Evolutionary conservation across 2,329 filamentous ascomycete species (phyloP).

Genomic region (Lecanicillium sp.): DNA sequence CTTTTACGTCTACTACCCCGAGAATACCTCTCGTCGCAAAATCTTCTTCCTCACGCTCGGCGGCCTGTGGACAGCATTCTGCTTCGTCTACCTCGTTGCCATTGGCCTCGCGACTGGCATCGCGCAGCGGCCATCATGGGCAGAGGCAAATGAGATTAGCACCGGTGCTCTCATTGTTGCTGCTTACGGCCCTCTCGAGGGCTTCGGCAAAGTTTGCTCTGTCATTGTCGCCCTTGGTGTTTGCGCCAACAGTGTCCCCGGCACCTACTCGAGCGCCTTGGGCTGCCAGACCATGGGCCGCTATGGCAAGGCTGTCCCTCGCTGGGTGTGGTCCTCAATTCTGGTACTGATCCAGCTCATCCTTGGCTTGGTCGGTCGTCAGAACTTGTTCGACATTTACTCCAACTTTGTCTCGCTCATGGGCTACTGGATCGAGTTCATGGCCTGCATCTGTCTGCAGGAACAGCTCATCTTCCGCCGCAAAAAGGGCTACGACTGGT

Average conservation of each 20-base stretch:
- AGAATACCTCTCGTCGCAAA: slow-evolving; percentile 46
- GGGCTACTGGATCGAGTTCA: slow-evolving; percentile 47
- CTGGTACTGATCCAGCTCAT: slow-evolving; percentile 47
- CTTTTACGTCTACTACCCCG: slow-evolving; percentile 72
- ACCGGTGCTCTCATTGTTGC: slow-evolving; percentile 49
- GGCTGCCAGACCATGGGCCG: slow-evolving; percentile 52
- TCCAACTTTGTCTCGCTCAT: slow-evolving; percentile 46
- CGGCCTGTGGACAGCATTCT: slow-evolving; percentile 52
- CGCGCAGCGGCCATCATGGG: slow-evolving; percentile 40
- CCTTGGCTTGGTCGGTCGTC: slow-evolving; percentile 44
- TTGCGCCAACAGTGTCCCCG: slow-evolving; percentile 47
- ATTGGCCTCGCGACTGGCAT: slow-evolving; percentile 44
- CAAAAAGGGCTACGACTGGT: slow-evolving; percentile 31
- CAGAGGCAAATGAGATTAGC: slow-evolving; percentile 39
- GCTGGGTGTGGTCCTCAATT: slow-evolving; percentile 44
- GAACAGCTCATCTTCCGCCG: slow-evolving; percentile 37
- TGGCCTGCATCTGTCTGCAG: slow-evolving; percentile 36
- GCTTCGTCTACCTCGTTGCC: slow-evolving; percentile 59
- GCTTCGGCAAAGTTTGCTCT: slow-evolving; percentile 49
- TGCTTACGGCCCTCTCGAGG: slow-evolving; percentile 43
- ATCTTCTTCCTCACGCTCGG: slow-evolving; percentile 62
- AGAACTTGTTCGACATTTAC: slow-evolving; percentile 44
- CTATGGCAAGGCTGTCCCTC: slow-evolving; percentile 41
- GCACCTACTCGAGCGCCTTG: slow-evolving; percentile 48
- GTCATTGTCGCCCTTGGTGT: slow-evolving; percentile 47